phyloP scores from a whole-genome alignment of 352 stramenopile species.

The Pythium insidiosum region DNA sequence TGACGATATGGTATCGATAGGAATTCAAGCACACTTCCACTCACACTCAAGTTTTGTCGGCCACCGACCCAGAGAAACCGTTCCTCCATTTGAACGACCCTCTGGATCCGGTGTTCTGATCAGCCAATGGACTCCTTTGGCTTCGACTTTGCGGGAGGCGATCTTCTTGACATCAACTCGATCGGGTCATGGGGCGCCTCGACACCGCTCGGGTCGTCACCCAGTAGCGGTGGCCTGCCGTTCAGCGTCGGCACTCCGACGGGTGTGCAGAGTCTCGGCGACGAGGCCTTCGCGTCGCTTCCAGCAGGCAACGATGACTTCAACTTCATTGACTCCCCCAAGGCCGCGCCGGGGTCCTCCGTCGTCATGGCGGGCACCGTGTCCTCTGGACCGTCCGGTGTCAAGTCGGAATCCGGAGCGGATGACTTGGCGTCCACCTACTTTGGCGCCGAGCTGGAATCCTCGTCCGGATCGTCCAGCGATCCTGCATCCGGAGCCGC shows the following conservation, averaged over 20 bases:
- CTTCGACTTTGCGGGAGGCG: conserved; percentile 69
- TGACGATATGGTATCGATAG: too few species aligned
- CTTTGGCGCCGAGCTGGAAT: conserved; percentile 65
- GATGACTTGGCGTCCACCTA: conserved; percentile 47
- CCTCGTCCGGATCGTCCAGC: too few species aligned
- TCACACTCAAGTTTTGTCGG: too few species aligned
- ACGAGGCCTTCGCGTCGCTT: conserved; percentile 58
- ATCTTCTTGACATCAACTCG: conserved; percentile 70
- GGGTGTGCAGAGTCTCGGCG: conserved; percentile 72
- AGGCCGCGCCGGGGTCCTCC: conserved; percentile 17
- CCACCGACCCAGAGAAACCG: too few species aligned
- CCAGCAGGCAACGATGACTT: conserved; percentile 54
- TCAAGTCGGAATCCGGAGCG: too few species aligned
- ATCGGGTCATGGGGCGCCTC: conserved; percentile 57
- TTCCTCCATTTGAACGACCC: too few species aligned
- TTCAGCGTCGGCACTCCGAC: conserved; percentile 84
- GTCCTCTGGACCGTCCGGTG: too few species aligned
- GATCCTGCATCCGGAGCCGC: conserved; percentile 11
- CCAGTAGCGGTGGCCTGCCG: conserved; percentile 46
- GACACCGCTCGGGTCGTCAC: conserved; percentile 62
- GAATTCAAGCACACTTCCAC: too few species aligned
- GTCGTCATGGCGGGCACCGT: conserved; percentile 1
- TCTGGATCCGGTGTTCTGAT: too few species aligned
- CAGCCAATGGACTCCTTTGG: conserved; percentile 74
- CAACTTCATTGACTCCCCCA: conserved; percentile 74